Percentiles rank a stretch among this genome's conserved stretches.
Conservation (phyloP, 1,284 basidiomycete species). For the Schizophyllum commune region DNA sequence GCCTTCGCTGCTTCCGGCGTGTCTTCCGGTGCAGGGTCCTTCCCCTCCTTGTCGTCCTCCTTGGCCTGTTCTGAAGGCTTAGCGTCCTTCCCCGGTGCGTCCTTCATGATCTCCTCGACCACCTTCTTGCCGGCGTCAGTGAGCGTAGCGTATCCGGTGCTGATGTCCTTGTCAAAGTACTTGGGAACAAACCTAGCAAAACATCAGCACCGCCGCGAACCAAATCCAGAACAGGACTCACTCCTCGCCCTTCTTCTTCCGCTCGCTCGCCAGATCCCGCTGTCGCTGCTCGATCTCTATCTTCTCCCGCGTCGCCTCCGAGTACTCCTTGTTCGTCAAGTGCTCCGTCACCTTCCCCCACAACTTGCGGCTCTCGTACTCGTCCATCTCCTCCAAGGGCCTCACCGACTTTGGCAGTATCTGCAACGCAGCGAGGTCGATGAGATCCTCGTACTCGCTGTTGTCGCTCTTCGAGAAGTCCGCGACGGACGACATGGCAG, state of each 20-base stretch:
- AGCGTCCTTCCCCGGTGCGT: background rate
- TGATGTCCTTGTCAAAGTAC: constrained; percentile 73
- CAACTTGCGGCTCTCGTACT: constrained; percentile 78
- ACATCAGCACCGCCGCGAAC: constrained; percentile 1
- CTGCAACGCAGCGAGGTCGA: constrained; percentile 72
- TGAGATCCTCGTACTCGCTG: constrained; percentile 59
- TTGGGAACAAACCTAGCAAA: constrained; percentile 65
- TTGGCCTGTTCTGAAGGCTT: background rate
- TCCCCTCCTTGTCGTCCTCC: background rate
- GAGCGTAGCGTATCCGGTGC: constrained; percentile 67
- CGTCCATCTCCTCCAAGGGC: constrained; percentile 72
- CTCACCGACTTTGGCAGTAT: constrained; percentile 83
- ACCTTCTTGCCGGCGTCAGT: constrained; percentile 65
- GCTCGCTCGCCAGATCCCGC: constrained; percentile 76
- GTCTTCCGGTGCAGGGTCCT: background rate
- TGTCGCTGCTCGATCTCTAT: constrained; percentile 86
- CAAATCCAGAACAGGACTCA: constrained; percentile 37
- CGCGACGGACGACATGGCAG: constrained; percentile 20
- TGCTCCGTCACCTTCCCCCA: constrained; percentile 83
- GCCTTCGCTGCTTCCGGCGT: background rate
- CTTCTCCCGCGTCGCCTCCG: constrained; percentile 85
- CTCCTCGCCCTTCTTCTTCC: constrained; percentile 72
- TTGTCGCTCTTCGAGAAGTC: constrained; percentile 23
- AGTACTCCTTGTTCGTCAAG: constrained; percentile 80
- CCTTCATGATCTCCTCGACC: constrained; percentile 39